Base-by-base conservation (phyloP, 192 early-diverging fungal genomes). In the Rhizophagus sp. region DNA sequence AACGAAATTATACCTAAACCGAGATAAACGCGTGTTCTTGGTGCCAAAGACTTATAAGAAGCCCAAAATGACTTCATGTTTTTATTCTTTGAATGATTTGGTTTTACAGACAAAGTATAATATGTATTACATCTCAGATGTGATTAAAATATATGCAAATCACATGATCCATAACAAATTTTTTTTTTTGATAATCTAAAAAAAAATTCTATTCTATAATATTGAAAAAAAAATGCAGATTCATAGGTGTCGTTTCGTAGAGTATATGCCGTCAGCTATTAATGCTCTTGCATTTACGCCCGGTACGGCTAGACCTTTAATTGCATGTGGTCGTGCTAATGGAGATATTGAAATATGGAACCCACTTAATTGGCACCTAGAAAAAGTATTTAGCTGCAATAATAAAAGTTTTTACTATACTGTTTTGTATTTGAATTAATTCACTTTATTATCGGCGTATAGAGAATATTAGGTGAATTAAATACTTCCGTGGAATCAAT, bases 331-430 rank as follows among this genome's bases (percentile, higher is more conserved):
- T 41, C 86, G 97, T 68, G 93, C 90, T 33, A 97, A 97, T 83
- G 96, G 97, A 33, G 92, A 97, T 81, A 95, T 99, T 75, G 96
- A 99, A 85, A 85, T 99, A 69, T 98, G 96, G 96, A 90, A 92
- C 83, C 91, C 93, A 65, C 81, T 90, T 49, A 87, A 88, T 36
- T 93, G 93, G 87, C 87, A 90, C 47, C 84, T 96, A 47, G 94
- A 95, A 83, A 95, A 96, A 88, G 95, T 95, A 86, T 65, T 39
- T 73, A 6, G 41, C 0, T 33, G 65, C 19, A 63, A 47, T 19
- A n/a, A 33, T 22, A 47, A 52, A 25, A 33, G 10, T 36, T 44
- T 65, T 44, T 9, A 22, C 12, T 27, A 17, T 79, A 64, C 34
- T 47, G 4, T 63, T 44, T 12, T 8, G 39, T 30, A n/a, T 73